Base-by-base conservation (phyloP, 1,284 basidiomycete species). In the Pisolithus thermaeus region DNA sequence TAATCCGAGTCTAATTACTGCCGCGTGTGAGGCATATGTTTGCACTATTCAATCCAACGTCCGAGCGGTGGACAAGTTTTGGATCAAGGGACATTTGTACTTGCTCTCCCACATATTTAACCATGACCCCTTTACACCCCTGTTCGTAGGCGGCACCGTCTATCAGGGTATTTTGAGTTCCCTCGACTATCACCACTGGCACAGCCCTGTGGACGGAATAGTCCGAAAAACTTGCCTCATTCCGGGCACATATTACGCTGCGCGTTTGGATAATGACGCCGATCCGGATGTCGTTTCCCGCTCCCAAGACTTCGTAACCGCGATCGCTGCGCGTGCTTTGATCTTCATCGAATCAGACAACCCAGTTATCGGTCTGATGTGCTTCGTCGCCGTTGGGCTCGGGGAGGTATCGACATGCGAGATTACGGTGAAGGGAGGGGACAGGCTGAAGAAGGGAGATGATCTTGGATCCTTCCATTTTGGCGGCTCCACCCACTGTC, bases 101-200 rank as follows among this genome's bases (percentile, higher is more conserved):
- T 76, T 73, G 1, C 62, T 74, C 18, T 39, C 53, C 18, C 61
- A 73, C 49, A 70, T 74, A 55, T 67, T 76, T 49, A 56, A 67
- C 44, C 51, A 52, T 27, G 58, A 66, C 52, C 48, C 56, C 1
- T 49, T 60, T 40, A 73, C n/a, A 72, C 76, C 18, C 73, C 76
- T 11, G 60, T 79, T 58, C 75, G 72, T 64, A 74, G 61, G 55
- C 3, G 63, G 61, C 1, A 63, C 59, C 1, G 47, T 60, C 22
- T 63, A 56, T 32, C 61, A 63, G 45, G 63, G 45, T 3, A 58
- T 63, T 0, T 51, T 65, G 12, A 73, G 70, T 42, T 70, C 77
- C 0, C 52, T 71, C 1, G 70, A 71, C 20, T 83, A 81, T 56
- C 80, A 83, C 56, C 75, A 80, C 40, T 82, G 79, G 80, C 75